phyloP scores from a whole-genome alignment of 352 stramenopile genomes.

The Aphanomyces astaci region DNA sequence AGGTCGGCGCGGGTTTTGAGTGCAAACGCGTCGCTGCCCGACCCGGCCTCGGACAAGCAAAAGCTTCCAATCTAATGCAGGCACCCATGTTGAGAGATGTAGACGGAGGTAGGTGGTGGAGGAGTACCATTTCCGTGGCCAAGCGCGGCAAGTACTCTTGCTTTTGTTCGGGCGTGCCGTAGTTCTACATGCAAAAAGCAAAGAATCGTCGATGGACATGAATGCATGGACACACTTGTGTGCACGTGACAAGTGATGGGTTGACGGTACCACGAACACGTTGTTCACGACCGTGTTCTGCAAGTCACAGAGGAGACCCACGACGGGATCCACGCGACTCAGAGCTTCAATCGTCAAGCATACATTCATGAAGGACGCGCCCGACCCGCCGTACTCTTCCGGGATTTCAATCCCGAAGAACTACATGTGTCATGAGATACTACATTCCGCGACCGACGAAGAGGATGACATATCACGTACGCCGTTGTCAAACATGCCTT shows the following conservation, averaged over 20 bases:
- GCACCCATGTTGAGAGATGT: too few relatives aligned
- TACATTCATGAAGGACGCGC: slow-evolving; percentile 92
- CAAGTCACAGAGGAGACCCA: slow-evolving; percentile 93
- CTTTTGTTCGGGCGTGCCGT: slow-evolving; percentile 75
- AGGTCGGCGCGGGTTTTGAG: slow-evolving; percentile 88
- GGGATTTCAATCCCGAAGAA: slow-evolving; percentile 96
- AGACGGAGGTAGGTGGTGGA: too few relatives aligned
- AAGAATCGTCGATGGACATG: too few relatives aligned
- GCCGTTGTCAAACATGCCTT: slow-evolving; percentile 88
- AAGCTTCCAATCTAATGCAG: slow-evolving; percentile 88
- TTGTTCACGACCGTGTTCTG: slow-evolving; percentile 95
- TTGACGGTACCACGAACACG: slow-evolving; percentile 69
- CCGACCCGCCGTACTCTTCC: slow-evolving; percentile 85
- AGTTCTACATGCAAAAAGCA: slow-evolving; percentile 33
- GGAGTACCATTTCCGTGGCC: slow-evolving; percentile 67
- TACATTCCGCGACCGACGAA: background rate
- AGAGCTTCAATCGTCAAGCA: slow-evolving; percentile 96
- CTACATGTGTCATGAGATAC: slow-evolving; percentile 13
- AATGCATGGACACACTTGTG: too few relatives aligned
- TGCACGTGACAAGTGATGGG: background rate
- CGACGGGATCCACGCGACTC: slow-evolving; percentile 91
- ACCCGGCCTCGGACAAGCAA: slow-evolving; percentile 90
- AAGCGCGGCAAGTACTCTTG: slow-evolving; percentile 80
- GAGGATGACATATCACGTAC: slow-evolving; percentile 29
- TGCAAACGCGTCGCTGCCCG: slow-evolving; percentile 94